Evolutionary conservation across 805 yeast genomes (phyloP), one percentile per base, ranked within the genome.

Genomic region (Ogataea polymorpha): DNA sequence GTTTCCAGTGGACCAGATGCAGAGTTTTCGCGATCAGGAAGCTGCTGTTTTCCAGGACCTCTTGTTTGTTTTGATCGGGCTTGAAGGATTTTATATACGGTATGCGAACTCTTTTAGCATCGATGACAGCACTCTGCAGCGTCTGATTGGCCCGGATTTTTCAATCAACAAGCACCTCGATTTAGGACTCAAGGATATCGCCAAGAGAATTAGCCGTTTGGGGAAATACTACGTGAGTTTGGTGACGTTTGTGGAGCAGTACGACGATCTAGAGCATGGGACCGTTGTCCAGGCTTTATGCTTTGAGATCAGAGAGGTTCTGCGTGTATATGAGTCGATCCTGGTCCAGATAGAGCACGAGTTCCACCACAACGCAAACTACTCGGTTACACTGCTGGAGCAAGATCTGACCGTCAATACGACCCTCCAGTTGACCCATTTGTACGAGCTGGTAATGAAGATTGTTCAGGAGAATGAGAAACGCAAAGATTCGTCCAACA

Each of bases 51-150:
- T 84, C 12, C 71, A 76, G 43, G 99, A 91, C 58, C 57, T 89
- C 8, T 53, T 88, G 15, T 74, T 72, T 51, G 82, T 86, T 1
- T 58, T 93, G 11, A 51, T 80, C 23, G 95, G 95, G 0, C 62
- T 73, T 20, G 96, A 89, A 59, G 97, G 97, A 0, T 69, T 71
- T 15, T 87, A 84, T 55, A 77, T 91, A 25, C 67, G 89, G 32
- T 87, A 74, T 56, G 72, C 81, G 23, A 83, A 78, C 31, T 67
- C 71, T 15, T 86, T 76, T 54, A 76, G 79, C 51, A 79, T 80
- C 0, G 43, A 40, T 3, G 43, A 46, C 0, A 56, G 62, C 24
- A 37, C 54, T 8, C 66, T 62, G 11, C 67, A 72, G 24, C 59
- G 74, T 32, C 62, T 82, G 3, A 59, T 58, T 11, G 95, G 95